Percentiles rank a stretch among this genome's conserved stretches.
Conservation (phyloP, 2,329 filamentous ascomycete species). For the Alternaria sp. region DNA sequence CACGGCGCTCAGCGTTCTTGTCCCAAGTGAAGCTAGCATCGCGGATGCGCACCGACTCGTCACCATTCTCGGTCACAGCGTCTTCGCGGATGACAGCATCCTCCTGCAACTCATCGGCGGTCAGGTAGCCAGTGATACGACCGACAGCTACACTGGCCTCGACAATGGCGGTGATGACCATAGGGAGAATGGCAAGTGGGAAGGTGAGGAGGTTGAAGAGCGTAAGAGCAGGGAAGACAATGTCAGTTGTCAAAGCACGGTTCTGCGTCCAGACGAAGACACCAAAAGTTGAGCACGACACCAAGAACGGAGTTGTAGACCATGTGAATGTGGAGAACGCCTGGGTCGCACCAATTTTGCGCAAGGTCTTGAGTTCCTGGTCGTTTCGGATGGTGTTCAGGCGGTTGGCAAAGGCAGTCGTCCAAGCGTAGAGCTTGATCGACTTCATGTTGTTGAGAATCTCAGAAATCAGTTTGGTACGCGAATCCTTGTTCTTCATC, state of each 20-base stretch:
- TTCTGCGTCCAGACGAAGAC: constrained; percentile 89
- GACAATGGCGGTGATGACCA: constrained; percentile 97
- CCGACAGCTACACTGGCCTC: constrained; percentile 92
- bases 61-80: constrained; percentile 75
- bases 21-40: constrained; percentile 96
- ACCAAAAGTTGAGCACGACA: constrained; percentile 94
- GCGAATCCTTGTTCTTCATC: constrained; percentile 98
- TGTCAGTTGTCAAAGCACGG: constrained; percentile 84
- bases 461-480: constrained; percentile 92
- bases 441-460: constrained; percentile 99
- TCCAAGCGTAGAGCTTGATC: constrained; percentile 98
- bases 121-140: constrained; percentile 83
- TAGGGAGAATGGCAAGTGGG: constrained; percentile 89
- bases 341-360: constrained; percentile 94
- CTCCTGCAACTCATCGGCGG: constrained; percentile 85
- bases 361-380: constrained; percentile 89
- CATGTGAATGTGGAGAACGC: constrained; percentile 97
- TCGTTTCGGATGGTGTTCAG: constrained; percentile 96
- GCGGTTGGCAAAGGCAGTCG: constrained; percentile 95
- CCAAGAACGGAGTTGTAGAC: constrained; percentile 96
- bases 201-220: constrained; percentile 97
- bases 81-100: constrained; percentile 78
- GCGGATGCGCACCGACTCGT: constrained; percentile 82
- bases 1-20: constrained; percentile 71
- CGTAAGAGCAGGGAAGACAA: constrained; percentile 91